Conservation (phyloP, 23 red algal genomes). For the Rhodosorus marinus region DNA sequence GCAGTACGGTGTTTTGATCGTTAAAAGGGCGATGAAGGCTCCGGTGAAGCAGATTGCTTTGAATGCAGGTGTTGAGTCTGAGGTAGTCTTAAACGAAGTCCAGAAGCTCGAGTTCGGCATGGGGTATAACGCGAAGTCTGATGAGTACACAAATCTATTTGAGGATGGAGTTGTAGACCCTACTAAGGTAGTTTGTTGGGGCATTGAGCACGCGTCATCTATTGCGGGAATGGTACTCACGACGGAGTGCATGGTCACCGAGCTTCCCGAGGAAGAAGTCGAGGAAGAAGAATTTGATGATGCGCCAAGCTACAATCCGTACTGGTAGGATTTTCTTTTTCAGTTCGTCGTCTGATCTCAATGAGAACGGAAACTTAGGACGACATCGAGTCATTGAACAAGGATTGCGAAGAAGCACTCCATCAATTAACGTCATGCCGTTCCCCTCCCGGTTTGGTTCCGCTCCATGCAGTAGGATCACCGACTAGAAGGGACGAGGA, state of each 20-base stretch:
- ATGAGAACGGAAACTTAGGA: conserved; percentile 1
- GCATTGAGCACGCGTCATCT: conserved; percentile 64
- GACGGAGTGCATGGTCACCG: conserved; percentile 90
- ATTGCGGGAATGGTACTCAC: conserved; percentile 84
- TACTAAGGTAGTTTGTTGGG: conserved; percentile 71
- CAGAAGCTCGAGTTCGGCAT: conserved; percentile 30
- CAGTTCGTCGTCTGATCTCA: conserved; percentile 2
- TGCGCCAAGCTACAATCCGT: neutral
- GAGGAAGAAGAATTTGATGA: conserved; percentile 17
- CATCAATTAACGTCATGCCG: too few species aligned
- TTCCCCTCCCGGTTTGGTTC: too few species aligned
- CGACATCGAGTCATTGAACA: too few species aligned
- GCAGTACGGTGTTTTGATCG: conserved; percentile 40
- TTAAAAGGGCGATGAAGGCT: conserved; percentile 52
- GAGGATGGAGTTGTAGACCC: conserved; percentile 76
- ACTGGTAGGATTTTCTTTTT: neutral
- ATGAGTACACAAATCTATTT: conserved; percentile 63
- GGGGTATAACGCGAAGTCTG: conserved; percentile 84
- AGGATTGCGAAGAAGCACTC: too few species aligned
- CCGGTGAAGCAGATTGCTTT: conserved; percentile 81
- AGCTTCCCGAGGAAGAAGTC: conserved; percentile 65
- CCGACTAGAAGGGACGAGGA: too few species aligned
- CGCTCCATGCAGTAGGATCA: too few species aligned
- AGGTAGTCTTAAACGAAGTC: conserved; percentile 73
- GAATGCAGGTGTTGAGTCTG: conserved; percentile 74